Conservation (phyloP, 2,329 filamentous ascomycete species). For the Boeremia exigua region DNA sequence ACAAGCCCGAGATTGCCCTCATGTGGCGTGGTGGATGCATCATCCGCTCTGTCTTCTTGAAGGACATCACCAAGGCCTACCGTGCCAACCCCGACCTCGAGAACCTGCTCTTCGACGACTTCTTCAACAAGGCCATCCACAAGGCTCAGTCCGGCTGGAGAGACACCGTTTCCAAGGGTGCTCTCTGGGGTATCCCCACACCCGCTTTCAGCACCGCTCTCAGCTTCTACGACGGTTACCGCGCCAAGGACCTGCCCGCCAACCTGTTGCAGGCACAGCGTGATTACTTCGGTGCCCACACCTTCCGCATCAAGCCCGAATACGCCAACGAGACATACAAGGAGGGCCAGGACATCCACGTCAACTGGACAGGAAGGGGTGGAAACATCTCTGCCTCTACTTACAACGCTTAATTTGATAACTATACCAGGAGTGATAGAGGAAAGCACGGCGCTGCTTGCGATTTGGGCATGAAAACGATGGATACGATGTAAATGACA, state of each 20-base stretch:
- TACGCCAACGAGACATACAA: conserved; percentile 74
- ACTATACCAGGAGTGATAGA: conserved; percentile 22
- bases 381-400: conserved; percentile 97
- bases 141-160: conserved; percentile 72
- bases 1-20: conserved; percentile 99
- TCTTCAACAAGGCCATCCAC: conserved; percentile 99
- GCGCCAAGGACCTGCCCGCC: conserved; percentile 94
- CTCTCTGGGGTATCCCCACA: conserved; percentile 92
- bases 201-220: conserved; percentile 96
- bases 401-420: conserved; percentile 79
- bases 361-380: conserved; percentile 99
- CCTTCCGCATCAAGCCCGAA: conserved; percentile 61
- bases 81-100: conserved; percentile 91
- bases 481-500: conserved; percentile 25
- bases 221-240: conserved; percentile 98
- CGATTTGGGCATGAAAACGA: conserved; percentile 33
- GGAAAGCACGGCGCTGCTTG: conserved; percentile 18
- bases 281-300: conserved; percentile 89
- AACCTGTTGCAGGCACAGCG: conserved; percentile 98
- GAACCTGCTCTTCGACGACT: conserved; percentile 98
- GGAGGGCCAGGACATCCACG: conserved; percentile 87
- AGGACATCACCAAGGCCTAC: conserved; percentile 98
- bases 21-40: conserved; percentile 99
- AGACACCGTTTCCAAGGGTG: conserved; percentile 83
- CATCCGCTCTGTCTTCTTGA: conserved; percentile 99